phyloP scores from a whole-genome alignment of 169 alveolate species.

The Plasmodium billcollinsi region DNA sequence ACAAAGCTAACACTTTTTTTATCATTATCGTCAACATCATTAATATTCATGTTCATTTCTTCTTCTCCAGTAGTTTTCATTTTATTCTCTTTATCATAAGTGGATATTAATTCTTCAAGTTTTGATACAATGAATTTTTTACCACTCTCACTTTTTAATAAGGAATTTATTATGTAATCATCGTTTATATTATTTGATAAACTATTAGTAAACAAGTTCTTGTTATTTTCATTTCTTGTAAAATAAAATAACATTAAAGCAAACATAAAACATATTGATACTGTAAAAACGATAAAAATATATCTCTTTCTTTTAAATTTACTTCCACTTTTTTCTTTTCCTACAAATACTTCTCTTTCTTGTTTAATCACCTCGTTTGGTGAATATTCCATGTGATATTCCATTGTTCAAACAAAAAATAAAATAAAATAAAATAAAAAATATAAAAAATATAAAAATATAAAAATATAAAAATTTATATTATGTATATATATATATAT shows the following conservation, averaged over 20 bases:
- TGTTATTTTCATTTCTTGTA: neutral
- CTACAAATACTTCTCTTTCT: constrained; percentile 44
- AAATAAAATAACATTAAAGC: constrained; percentile 7
- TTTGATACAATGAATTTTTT: constrained; percentile 59
- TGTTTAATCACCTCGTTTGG: neutral
- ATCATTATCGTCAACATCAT: neutral
- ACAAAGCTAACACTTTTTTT: neutral
- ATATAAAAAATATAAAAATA: neutral
- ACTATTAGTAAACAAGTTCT: neutral
- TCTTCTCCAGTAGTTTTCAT: neutral
- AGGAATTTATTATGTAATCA: constrained; percentile 19
- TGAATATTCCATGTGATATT: constrained; percentile 34
- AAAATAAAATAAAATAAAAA: neutral
- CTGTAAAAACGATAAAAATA: neutral
- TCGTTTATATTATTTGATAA: neutral
- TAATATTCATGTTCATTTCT: too few species aligned
- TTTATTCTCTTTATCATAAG: constrained; percentile 10
- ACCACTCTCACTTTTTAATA: constrained; percentile 51
- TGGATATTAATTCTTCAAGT: constrained; percentile 4
- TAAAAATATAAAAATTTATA: too few species aligned
- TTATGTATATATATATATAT: neutral
- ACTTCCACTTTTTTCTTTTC: neutral
- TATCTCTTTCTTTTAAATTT: constrained; percentile 5
- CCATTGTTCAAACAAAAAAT: constrained; percentile 24
- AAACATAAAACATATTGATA: constrained; percentile 14